Percentiles rank a stretch among this genome's conserved stretches.
These are phyloP conservation scores for Saccharomycopsis javanensis DNA, from an alignment of 805 yeast genomes.

Conservation along the genomic window DNA sequence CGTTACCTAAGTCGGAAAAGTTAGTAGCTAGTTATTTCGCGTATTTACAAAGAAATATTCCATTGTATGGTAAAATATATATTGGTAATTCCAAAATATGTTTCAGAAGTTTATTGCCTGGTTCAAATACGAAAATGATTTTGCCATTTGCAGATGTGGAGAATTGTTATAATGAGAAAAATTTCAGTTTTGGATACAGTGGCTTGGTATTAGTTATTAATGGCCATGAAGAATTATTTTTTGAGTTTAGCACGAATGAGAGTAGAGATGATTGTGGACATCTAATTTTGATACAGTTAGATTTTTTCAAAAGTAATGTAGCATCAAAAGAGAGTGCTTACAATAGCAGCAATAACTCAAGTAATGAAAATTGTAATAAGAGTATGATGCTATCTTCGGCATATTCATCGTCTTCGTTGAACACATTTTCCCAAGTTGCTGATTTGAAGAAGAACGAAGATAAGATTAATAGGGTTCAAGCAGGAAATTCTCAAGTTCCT, in stretches of 20 bases:
- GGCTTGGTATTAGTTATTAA: constrained; percentile 62
- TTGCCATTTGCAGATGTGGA: constrained; percentile 70
- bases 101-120: constrained; percentile 71
- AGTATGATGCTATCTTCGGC: constrained; percentile 26
- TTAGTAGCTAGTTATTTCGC: constrained; percentile 63
- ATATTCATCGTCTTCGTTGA: constrained; percentile 14
- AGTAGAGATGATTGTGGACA: constrained; percentile 67
- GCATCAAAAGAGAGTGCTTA: not conserved
- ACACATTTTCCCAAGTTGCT: constrained; percentile 39
- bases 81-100: constrained; percentile 63
- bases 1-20: constrained; percentile 41
- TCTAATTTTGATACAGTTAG: constrained; percentile 42
- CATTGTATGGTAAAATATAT: constrained; percentile 77
- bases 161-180: constrained; percentile 55
- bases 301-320: constrained; percentile 26
- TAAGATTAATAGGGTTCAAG: constrained; percentile 39
- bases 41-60: constrained; percentile 60
- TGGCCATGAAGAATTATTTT: constrained; percentile 67
- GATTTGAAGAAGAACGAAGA: constrained; percentile 60
- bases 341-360: constrained; percentile 8
- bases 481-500: constrained; percentile 48
- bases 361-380: constrained; percentile 22
- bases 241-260: constrained; percentile 60
- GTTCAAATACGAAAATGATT: constrained; percentile 70
- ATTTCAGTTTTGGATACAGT: constrained; percentile 55